Conservation (phyloP, 1,284 basidiomycete species). For the Apiotrichum akiyoshidainum region DNA sequence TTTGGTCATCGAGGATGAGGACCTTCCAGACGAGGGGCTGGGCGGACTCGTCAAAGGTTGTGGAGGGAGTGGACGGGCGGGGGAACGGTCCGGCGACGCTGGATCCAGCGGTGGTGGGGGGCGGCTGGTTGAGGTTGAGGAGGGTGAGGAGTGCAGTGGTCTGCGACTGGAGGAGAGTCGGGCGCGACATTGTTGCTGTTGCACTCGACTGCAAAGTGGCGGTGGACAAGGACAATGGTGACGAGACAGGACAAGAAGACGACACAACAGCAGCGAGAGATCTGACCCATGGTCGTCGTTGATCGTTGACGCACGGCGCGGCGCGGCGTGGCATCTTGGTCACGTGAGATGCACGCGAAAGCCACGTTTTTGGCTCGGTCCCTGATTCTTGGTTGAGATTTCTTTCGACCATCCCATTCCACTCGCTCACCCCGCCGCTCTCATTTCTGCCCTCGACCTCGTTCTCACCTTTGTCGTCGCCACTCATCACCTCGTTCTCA, state of each 20-base stretch:
- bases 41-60: constrained; percentile 36
- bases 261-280: neutral
- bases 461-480: neutral
- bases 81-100: constrained; percentile 34
- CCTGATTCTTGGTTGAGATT: neutral
- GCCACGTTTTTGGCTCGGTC: neutral
- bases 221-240: neutral
- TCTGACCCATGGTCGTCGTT: too few relatives aligned
- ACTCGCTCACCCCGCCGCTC: too few relatives aligned
- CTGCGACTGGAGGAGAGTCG: constrained; percentile 53
- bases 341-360: neutral
- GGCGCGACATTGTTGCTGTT: constrained; percentile 32
- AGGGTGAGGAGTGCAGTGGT: constrained; percentile 53
- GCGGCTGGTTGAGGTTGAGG: constrained; percentile 54
- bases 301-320: neutral
- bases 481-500: neutral
- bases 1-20: constrained; percentile 87
- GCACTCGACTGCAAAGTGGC: neutral
- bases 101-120: constrained; percentile 23
- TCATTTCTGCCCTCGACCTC: neutral
- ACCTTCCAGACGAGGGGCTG: constrained; percentile 95
- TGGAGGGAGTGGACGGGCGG: constrained; percentile 37
- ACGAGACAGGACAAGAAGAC: neutral
- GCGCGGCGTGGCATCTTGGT: neutral
- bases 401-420: neutral